phyloP scores from a whole-genome alignment of 345 rosid species.

The Eucalyptus curtisii region DNA sequence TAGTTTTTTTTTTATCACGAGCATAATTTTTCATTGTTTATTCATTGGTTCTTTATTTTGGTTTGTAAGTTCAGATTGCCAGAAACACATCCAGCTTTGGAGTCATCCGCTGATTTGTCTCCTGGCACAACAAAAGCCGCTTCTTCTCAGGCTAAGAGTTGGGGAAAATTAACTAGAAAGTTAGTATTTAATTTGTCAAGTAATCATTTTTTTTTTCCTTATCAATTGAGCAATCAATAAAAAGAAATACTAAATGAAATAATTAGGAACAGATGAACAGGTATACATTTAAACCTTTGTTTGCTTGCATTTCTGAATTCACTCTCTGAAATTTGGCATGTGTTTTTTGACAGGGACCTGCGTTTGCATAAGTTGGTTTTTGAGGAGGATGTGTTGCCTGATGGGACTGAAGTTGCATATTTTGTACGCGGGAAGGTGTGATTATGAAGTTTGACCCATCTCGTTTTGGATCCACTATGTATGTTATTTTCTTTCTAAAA shows the following conservation, averaged over 20 bases:
- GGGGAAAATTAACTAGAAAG: slow-evolving; percentile 80
- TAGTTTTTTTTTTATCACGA: background rate
- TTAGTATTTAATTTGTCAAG: slow-evolving; percentile 4
- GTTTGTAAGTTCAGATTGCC: background rate
- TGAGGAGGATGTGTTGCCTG: slow-evolving; percentile 72
- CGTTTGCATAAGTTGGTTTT: slow-evolving; percentile 83
- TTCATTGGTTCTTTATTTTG: background rate
- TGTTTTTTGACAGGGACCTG: slow-evolving; percentile 48
- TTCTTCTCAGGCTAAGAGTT: slow-evolving; percentile 29
- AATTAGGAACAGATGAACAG: background rate
- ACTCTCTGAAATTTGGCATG: background rate
- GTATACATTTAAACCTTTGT: background rate
- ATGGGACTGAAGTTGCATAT: slow-evolving; percentile 90
- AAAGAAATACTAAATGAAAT: background rate
- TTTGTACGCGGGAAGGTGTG: slow-evolving; percentile 73
- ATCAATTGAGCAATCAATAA: background rate
- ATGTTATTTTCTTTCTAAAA: background rate
- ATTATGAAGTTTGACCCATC: background rate
- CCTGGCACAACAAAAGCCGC: slow-evolving; percentile 18
- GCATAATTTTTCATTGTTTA: background rate
- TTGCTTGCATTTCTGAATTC: background rate
- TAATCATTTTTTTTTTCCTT: background rate
- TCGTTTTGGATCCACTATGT: background rate
- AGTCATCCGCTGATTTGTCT: background rate
- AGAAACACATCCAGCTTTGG: background rate